Percentiles rank a stretch among this genome's conserved stretches.
Evolutionary conservation across 2,329 filamentous ascomycete species (phyloP).

Genomic region (Hymenoscyphus repandus): DNA sequence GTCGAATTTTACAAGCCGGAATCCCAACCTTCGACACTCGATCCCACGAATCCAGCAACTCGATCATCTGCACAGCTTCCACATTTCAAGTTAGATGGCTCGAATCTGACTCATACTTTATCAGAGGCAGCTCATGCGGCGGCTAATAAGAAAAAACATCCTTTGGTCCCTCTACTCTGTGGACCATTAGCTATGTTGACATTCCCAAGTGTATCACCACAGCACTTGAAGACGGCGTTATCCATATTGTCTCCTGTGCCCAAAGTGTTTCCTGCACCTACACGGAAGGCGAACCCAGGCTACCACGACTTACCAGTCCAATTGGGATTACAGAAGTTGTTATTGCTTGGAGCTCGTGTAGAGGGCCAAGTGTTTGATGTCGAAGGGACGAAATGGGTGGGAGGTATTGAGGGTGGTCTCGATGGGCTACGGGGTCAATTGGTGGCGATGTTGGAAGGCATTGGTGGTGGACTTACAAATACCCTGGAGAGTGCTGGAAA

Average conservation of each 20-base stretch:
- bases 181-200: constrained; percentile 77
- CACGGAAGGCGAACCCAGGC: constrained; percentile 67
- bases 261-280: constrained; percentile 71
- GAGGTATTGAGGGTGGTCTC: constrained; percentile 75
- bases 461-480: constrained; percentile 70
- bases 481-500: constrained; percentile 75
- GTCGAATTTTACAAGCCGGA: constrained; percentile 72
- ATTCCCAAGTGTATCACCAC: constrained; percentile 77
- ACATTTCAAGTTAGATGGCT: constrained; percentile 15
- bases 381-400: constrained; percentile 55
- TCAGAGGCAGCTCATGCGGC: constrained; percentile 38
- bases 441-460: constrained; percentile 72
- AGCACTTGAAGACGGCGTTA: constrained; percentile 76
- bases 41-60: constrained; percentile 18
- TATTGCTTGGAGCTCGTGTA: constrained; percentile 79
- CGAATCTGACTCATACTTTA: constrained; percentile 50
- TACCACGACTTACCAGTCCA: constrained; percentile 80
- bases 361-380: constrained; percentile 56
- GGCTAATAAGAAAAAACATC: constrained; percentile 44
- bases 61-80: constrained; percentile 20
- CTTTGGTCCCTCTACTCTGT: constrained; percentile 69
- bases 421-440: constrained; percentile 78
- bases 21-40: constrained; percentile 29
- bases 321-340: constrained; percentile 76
- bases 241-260: constrained; percentile 69